phyloP scores from a whole-genome alignment of 225 moss, liverwort and hornwort species.

The Physcomitrium patens region DNA sequence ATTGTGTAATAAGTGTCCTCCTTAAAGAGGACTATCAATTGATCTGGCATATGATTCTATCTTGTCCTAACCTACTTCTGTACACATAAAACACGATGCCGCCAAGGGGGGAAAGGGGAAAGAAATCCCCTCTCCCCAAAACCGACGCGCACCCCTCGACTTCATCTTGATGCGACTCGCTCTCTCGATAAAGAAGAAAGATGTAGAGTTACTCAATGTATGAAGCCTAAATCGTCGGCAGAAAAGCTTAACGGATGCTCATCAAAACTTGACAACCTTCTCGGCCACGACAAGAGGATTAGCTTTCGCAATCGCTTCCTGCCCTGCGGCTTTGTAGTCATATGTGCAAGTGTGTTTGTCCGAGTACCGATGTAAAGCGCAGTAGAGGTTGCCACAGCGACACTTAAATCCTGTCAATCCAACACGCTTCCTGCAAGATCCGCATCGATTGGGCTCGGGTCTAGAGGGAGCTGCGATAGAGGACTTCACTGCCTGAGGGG shows the following conservation, averaged over 20 bases:
- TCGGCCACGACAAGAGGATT: conserved; percentile 37
- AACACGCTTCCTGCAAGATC: conserved; percentile 39
- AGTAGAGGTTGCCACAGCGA: conserved; percentile 35
- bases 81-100: conserved; percentile 7
- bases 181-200: conserved; percentile 20
- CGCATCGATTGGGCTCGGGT: conserved; percentile 29
- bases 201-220: conserved; percentile 16
- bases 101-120: neutral
- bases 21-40: conserved; percentile 25
- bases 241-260: neutral
- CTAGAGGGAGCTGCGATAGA: conserved; percentile 6
- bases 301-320: conserved; percentile 42
- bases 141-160: neutral
- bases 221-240: conserved; percentile 1
- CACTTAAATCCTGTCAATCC: conserved; percentile 38
- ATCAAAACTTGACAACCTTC: conserved; percentile 39
- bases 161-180: conserved; percentile 23
- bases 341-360: conserved; percentile 38
- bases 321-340: conserved; percentile 39
- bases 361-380: conserved; percentile 37
- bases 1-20: neutral
- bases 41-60: conserved; percentile 21
- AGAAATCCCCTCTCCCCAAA: neutral
- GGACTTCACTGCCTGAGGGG: too few species aligned
- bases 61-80: conserved; percentile 19